Evolutionary conservation across 2,329 filamentous ascomycete genomes (phyloP), one percentile per base, ranked within the genome.

Genomic region (Mycogone perniciosa): DNA sequence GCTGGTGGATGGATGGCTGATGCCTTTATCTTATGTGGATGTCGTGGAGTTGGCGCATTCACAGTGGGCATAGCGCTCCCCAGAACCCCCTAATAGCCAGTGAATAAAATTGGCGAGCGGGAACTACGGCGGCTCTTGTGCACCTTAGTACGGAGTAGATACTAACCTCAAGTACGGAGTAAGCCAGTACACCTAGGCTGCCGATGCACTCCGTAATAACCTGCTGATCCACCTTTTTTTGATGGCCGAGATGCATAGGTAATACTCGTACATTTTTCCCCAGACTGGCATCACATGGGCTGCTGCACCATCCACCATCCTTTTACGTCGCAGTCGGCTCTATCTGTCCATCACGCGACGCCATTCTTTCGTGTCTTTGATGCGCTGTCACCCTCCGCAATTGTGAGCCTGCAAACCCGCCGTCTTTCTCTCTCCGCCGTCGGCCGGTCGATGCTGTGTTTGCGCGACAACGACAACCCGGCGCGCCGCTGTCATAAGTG

Each of bases 271-370:
- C 37, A 56, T 52, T 61, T 58, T 63, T 47, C 59, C 57, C 63
- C 59, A 57, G 59, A 59, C 56, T 55, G 44, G 47, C 62, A 61
- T 67, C 65, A 67, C 62, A 67, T 67, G 65, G 53, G 56, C 64
- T 57, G 48, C 53, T 57, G 55, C 53, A 59, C 52, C 57, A 57
- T 61, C 59, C 59, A 58, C 52, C 59, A 57, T 46, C 56, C 45
- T 34, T n/a, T 39, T 44, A 42, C 40, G n/a, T 45, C n/a, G 29
- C 46, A 41, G 46, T 39, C 38, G 44, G 30, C 9, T 42, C 39
- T 44, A 11, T 11, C 35, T 37, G 40, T 40, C n/a, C 10, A 47
- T 54, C 52, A 54, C 52, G 52, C 52, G 52, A 48, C 33, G 49
- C 55, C 47, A 48, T 48, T 50, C 35, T 29, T 40, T 46, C 49